These are phyloP conservation scores for Claviceps lovelessii DNA, from an alignment of 2,329 filamentous ascomycete species.

Conservation along the genomic window DNA sequence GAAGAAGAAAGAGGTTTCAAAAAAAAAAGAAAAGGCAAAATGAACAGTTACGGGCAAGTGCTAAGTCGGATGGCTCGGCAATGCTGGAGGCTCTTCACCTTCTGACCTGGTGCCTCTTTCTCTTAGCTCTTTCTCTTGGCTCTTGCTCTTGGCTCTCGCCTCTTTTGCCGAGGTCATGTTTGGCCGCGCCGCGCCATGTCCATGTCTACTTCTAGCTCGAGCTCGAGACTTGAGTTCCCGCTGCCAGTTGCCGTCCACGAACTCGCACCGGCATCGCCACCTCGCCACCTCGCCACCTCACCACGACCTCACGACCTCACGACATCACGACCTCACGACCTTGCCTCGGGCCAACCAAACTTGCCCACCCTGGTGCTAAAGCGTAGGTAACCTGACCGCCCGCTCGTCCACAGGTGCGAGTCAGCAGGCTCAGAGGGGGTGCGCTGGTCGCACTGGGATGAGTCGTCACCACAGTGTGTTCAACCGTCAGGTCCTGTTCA, in stretches of 20 bases:
- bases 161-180: background rate
- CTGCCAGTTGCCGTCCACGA: background rate
- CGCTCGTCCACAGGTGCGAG: background rate
- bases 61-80: conserved; percentile 1
- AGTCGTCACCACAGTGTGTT: too few species aligned
- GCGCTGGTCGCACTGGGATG: too few species aligned
- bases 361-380: too few species aligned
- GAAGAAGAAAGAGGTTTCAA: background rate
- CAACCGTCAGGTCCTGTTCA: too few species aligned
- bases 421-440: background rate
- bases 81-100: conserved; percentile 1
- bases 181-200: background rate
- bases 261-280: background rate
- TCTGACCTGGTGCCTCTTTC: background rate
- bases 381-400: too few species aligned
- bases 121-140: too few species aligned
- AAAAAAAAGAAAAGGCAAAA: background rate
- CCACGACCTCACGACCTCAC: too few species aligned
- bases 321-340: background rate
- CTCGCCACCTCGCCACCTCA: too few species aligned
- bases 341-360: too few species aligned
- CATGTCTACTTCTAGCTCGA: background rate
- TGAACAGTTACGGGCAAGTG: background rate
- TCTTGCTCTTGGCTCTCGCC: background rate
- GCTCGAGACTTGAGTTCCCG: background rate